Conservation (phyloP, 441 rosid genomes). For the Cnidoscolus chayamansa region DNA sequence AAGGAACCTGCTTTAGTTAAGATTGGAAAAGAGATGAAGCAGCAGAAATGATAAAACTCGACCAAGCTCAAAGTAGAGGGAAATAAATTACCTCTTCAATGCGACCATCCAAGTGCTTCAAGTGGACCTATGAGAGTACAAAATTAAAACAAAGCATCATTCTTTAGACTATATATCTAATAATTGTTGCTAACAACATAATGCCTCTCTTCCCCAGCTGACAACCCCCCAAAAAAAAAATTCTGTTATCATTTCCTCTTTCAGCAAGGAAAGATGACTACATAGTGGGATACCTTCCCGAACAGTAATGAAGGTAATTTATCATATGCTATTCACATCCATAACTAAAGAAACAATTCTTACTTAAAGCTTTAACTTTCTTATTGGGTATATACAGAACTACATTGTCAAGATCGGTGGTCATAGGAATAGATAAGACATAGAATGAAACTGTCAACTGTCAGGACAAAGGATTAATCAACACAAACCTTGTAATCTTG, state of each 20-base stretch:
- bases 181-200: background rate
- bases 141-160: constrained; percentile 18
- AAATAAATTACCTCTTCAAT: constrained; percentile 73
- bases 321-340: background rate
- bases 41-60: constrained; percentile 26
- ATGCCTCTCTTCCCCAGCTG: background rate
- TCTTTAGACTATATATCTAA: background rate
- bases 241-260: background rate
- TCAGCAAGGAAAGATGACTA: background rate
- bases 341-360: background rate
- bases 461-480: constrained; percentile 17
- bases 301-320: background rate
- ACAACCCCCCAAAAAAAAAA: background rate
- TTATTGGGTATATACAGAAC: background rate
- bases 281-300: background rate
- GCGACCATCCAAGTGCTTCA: constrained; percentile 94
- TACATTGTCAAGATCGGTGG: background rate
- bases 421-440: background rate
- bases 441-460: background rate
- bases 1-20: constrained; percentile 87
- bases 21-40: constrained; percentile 37
- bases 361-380: background rate
- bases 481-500: constrained; percentile 90
- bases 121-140: constrained; percentile 54
- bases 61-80: constrained; percentile 20